These are phyloP conservation scores for Linum trigynum DNA, from an alignment of 345 rosid genomes.

Conservation along the genomic window DNA sequence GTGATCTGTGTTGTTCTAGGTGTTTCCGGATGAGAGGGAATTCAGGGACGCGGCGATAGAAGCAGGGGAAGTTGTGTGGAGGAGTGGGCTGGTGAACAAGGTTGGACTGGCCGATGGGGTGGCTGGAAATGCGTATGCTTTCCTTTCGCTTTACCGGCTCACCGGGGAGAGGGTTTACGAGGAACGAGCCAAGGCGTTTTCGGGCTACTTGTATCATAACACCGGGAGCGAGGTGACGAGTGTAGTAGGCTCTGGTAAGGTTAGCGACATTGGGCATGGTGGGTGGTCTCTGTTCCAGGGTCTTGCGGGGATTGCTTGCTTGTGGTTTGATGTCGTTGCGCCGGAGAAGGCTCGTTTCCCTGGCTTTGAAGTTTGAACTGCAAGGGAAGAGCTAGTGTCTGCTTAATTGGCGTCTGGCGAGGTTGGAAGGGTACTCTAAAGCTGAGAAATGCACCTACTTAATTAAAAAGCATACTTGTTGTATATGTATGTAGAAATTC, in stretches of 20 bases:
- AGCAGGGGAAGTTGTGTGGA: constrained; percentile 98
- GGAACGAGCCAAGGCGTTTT: constrained; percentile 72
- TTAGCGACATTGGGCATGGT: constrained; percentile 19
- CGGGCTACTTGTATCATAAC: constrained; percentile 53
- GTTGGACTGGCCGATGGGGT: constrained; percentile 74
- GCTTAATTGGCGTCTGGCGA: no score
- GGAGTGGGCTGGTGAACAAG: constrained; percentile 68
- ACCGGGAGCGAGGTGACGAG: constrained; percentile 19
- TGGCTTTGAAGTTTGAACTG: constrained; percentile 52
- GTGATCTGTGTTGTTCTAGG: no score
- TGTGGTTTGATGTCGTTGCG: constrained; percentile 58
- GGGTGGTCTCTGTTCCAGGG: constrained; percentile 69
- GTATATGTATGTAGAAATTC: no score
- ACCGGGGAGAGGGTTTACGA: constrained; percentile 64
- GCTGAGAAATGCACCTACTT: no score
- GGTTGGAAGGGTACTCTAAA: no score
- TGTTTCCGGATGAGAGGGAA: constrained; percentile 57
- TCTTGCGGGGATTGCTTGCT: constrained; percentile 58
- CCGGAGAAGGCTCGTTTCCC: constrained; percentile 57
- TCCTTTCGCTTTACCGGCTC: constrained; percentile 63
- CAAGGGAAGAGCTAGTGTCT: no score
- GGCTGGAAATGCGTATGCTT: constrained; percentile 74
- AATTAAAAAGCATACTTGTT: no score
- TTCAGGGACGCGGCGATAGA: constrained; percentile 78
- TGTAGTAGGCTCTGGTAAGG: not conserved